Conservation (phyloP, 2,329 filamentous ascomycete genomes). For the Cryoendolithus antarcticus region DNA sequence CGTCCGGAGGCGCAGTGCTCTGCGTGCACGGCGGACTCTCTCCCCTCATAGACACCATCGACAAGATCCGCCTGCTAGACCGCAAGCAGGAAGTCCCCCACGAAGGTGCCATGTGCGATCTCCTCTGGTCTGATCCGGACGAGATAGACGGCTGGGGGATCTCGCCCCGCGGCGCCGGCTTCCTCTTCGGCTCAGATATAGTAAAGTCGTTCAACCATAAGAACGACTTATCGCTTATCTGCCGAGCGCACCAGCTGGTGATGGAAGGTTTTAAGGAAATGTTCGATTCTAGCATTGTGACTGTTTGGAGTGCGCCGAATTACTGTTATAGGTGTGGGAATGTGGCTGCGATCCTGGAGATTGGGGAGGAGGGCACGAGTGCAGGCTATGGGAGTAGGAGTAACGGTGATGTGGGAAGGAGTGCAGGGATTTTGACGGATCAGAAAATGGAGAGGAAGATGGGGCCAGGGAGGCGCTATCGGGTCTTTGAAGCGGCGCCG, state of each 20-base stretch:
- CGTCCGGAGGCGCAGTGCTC: slow-evolving; percentile 69
- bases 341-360: slow-evolving; percentile 80
- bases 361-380: slow-evolving; percentile 65
- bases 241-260: slow-evolving; percentile 88
- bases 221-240: slow-evolving; percentile 85
- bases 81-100: slow-evolving; percentile 97
- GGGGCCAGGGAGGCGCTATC: slow-evolving; percentile 78
- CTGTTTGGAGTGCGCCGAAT: slow-evolving; percentile 56
- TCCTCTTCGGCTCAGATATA: slow-evolving; percentile 89
- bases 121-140: slow-evolving; percentile 95
- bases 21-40: slow-evolving; percentile 93
- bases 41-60: slow-evolving; percentile 81
- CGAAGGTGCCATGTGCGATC: slow-evolving; percentile 96
- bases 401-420: slow-evolving; percentile 54
- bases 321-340: slow-evolving; percentile 36
- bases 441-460: slow-evolving; percentile 31
- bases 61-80: slow-evolving; percentile 90
- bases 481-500: slow-evolving; percentile 91
- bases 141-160: slow-evolving; percentile 96
- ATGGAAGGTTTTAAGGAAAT: slow-evolving; percentile 99
- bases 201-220: slow-evolving; percentile 92
- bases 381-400: slow-evolving; percentile 37
- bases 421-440: slow-evolving; percentile 30
- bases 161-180: slow-evolving; percentile 85
- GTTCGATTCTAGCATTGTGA: slow-evolving; percentile 92